Evolutionary conservation across 1,284 basidiomycete genomes (phyloP).

Genomic region (Phylloporus sp.): DNA sequence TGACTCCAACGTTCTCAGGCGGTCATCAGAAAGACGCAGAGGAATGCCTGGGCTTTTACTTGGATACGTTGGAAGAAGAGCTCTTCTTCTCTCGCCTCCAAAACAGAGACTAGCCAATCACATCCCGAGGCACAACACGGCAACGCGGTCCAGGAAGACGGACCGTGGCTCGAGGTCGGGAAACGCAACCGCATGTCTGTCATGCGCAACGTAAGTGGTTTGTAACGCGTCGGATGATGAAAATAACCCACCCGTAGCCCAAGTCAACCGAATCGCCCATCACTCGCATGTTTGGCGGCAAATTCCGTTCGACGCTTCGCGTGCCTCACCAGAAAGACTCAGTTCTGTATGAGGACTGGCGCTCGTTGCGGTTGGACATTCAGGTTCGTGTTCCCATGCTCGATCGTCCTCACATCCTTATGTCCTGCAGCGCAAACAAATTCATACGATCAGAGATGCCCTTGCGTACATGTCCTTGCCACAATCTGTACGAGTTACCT

Average conservation of each 20-base stretch:
- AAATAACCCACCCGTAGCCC: conserved; percentile 48
- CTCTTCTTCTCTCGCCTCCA: conserved; percentile 58
- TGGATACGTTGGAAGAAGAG: conserved; percentile 96
- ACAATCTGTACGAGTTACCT: conserved; percentile 78
- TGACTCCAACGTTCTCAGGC: conserved; percentile 49
- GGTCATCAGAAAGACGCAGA: conserved; percentile 99
- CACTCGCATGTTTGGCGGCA: conserved; percentile 92
- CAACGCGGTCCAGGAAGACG: conserved; percentile 49
- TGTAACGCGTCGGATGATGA: neutral
- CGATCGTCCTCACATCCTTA: neutral
- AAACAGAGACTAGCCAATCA: conserved; percentile 18
- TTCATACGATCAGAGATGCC: conserved; percentile 85
- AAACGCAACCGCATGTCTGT: conserved; percentile 86
- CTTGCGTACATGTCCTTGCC: conserved; percentile 80
- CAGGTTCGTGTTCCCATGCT: conserved; percentile 52
- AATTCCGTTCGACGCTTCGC: conserved; percentile 86
- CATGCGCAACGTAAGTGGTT: conserved; percentile 71
- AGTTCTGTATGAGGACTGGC: conserved; percentile 92
- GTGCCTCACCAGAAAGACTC: conserved; percentile 87
- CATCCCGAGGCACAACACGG: conserved; percentile 16
- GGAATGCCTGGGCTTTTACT: conserved; percentile 97
- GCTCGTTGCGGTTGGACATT: conserved; percentile 89
- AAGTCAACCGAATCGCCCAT: conserved; percentile 88
- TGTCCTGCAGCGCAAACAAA: conserved; percentile 61
- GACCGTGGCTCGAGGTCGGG: conserved; percentile 90